phyloP scores from a whole-genome alignment of 78 protist species.

The Fonticula alba region DNA sequence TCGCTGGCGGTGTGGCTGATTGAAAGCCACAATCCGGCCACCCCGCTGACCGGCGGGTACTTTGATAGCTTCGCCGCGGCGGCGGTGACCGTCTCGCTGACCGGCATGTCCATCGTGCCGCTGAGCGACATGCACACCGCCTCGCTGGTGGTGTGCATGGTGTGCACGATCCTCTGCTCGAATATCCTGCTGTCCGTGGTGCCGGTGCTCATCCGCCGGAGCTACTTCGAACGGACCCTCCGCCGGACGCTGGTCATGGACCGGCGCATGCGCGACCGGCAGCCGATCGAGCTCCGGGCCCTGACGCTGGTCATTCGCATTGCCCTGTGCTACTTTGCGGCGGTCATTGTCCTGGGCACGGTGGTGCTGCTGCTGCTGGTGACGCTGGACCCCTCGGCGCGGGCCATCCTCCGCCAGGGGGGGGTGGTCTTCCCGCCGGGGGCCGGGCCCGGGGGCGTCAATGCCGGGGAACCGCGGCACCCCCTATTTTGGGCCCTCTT shows the following conservation, averaged over 20 bases:
- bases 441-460: background rate
- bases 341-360: background rate
- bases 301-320: background rate
- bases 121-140: too few relatives aligned
- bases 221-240: too few relatives aligned
- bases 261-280: background rate
- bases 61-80: too few relatives aligned
- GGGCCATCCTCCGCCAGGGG: too few relatives aligned
- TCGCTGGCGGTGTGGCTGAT: too few relatives aligned
- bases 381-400: background rate
- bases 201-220: background rate
- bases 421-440: too few relatives aligned
- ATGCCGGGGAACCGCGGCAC: background rate
- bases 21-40: too few relatives aligned
- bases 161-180: too few relatives aligned
- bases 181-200: background rate
- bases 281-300: background rate
- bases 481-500: background rate
- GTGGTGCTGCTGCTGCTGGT: background rate
- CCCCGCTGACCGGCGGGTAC: too few relatives aligned
- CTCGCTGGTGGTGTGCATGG: too few relatives aligned
- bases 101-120: too few relatives aligned
- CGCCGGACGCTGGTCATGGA: background rate
- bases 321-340: background rate
- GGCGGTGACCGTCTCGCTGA: too few relatives aligned